Conservation (phyloP, 805 yeast genomes). For the Vanderwaltozyma yarrowii region DNA sequence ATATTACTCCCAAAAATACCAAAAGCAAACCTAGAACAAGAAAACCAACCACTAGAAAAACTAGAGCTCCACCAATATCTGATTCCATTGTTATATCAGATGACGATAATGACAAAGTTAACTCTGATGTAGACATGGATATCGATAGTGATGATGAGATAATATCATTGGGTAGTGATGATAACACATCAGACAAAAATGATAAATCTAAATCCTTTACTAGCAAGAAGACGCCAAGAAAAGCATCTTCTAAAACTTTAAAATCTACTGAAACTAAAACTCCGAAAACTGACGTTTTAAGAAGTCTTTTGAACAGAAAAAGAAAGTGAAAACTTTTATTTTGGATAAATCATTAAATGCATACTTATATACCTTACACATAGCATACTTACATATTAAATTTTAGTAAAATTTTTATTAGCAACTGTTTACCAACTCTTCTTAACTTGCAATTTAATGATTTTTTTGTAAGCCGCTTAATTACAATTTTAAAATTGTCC, state of each 20-base stretch:
- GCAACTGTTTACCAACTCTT: too few relatives aligned
- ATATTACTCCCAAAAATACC: not conserved
- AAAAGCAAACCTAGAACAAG: not conserved
- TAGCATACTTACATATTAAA: too few relatives aligned
- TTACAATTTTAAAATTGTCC: too few relatives aligned
- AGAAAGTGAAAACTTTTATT: constrained; percentile 7
- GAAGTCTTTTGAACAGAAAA: constrained; percentile 21
- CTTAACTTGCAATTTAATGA: too few relatives aligned
- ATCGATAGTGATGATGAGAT: constrained; percentile 1
- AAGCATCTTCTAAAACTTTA: constrained; percentile 2
- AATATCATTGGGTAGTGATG: constrained; percentile 3
- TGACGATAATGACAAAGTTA: not conserved
- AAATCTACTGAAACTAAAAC: constrained; percentile 11
- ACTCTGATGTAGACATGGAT: constrained; percentile 3
- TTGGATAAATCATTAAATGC: too few relatives aligned
- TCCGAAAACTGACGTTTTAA: constrained; percentile 25
- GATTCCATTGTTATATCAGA: constrained; percentile 12
- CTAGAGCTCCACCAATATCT: constrained; percentile 1
- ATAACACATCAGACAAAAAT: constrained; percentile 3
- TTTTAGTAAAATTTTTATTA: too few relatives aligned
- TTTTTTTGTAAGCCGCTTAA: too few relatives aligned
- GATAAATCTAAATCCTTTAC: not conserved
- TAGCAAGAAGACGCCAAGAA: constrained; percentile 6
- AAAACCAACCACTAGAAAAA: not conserved
- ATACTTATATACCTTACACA: too few relatives aligned